These are phyloP conservation scores for Backusella circina DNA, from an alignment of 192 early-diverging fungal genomes.

Conservation along the genomic window DNA sequence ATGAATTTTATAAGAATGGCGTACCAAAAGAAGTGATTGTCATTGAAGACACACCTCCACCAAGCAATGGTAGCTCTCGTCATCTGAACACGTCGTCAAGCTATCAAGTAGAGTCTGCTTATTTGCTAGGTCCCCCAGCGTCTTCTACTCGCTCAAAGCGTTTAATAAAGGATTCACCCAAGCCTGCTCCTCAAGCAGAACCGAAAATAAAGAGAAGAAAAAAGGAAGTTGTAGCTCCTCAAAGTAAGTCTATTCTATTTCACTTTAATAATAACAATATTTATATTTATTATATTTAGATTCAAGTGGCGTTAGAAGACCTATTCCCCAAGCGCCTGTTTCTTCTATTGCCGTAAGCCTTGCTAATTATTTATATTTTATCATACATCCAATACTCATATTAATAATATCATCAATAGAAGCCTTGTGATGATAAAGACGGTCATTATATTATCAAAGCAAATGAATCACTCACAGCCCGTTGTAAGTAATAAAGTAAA, in stretches of 20 bases:
- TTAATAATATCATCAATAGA: background rate
- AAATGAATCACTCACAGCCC: slow-evolving; percentile 67
- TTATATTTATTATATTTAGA: background rate
- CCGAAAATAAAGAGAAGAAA: slow-evolving; percentile 5
- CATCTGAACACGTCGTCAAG: background rate
- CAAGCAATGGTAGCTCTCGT: background rate
- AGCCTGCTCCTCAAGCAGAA: background rate
- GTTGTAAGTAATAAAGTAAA: slow-evolving; percentile 56
- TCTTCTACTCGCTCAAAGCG: slow-evolving; percentile 31
- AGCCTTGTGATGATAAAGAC: slow-evolving; percentile 80
- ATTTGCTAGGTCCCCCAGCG: slow-evolving; percentile 21
- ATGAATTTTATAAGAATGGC: slow-evolving; percentile 42
- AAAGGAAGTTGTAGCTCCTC: background rate
- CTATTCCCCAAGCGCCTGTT: background rate
- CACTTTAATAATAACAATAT: background rate
- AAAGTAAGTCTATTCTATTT: background rate
- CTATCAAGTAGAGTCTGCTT: background rate
- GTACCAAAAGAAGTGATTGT: slow-evolving; percentile 37
- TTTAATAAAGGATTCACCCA: slow-evolving; percentile 1
- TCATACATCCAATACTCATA: background rate
- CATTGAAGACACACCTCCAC: slow-evolving; percentile 38
- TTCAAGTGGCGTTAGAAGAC: background rate
- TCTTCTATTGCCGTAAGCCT: background rate
- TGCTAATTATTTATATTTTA: background rate
- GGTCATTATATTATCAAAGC: slow-evolving; percentile 87